Conservation (phyloP, 2,329 filamentous ascomycete genomes). For the Rugonectria rugulosa region DNA sequence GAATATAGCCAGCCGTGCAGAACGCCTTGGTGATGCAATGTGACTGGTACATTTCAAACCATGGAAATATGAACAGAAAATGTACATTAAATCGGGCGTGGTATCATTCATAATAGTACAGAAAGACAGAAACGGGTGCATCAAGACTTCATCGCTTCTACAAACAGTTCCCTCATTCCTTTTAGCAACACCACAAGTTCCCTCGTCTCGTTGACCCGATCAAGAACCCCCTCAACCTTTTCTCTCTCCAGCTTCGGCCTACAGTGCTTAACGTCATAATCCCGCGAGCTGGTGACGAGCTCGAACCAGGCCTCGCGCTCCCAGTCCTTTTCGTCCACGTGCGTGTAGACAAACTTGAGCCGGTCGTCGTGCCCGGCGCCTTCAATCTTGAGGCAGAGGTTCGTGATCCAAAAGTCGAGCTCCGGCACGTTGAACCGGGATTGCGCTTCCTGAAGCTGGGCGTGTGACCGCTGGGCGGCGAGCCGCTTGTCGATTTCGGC, state of each 20-base stretch:
- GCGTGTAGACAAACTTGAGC: conserved; percentile 88
- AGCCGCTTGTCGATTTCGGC: conserved; percentile 72
- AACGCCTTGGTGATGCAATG: no score
- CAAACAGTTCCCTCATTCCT: conserved; percentile 83
- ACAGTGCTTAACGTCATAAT: conserved; percentile 85
- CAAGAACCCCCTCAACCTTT: conserved; percentile 77
- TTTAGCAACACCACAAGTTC: conserved; percentile 78
- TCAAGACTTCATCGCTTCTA: conserved; percentile 67
- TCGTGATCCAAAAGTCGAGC: conserved; percentile 94
- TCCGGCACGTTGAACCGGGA: conserved; percentile 90
- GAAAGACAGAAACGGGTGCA: background rate
- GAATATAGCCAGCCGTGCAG: no score
- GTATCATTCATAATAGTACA: conserved; percentile 22
- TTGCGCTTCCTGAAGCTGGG: conserved; percentile 81
- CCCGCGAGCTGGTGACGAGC: conserved; percentile 78
- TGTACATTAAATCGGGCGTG: background rate
- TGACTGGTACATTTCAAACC: no score
- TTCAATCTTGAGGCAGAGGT: conserved; percentile 88
- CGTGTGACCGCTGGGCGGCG: conserved; percentile 76
- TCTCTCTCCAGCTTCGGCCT: conserved; percentile 84
- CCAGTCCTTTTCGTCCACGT: conserved; percentile 87
- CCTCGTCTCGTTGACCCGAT: conserved; percentile 81
- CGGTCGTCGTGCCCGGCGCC: conserved; percentile 84
- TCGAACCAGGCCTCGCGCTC: conserved; percentile 94
- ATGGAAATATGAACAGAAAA: background rate